Conservation (phyloP, 2,329 filamentous ascomycete species). For the Chalaropsis ovoidea region DNA sequence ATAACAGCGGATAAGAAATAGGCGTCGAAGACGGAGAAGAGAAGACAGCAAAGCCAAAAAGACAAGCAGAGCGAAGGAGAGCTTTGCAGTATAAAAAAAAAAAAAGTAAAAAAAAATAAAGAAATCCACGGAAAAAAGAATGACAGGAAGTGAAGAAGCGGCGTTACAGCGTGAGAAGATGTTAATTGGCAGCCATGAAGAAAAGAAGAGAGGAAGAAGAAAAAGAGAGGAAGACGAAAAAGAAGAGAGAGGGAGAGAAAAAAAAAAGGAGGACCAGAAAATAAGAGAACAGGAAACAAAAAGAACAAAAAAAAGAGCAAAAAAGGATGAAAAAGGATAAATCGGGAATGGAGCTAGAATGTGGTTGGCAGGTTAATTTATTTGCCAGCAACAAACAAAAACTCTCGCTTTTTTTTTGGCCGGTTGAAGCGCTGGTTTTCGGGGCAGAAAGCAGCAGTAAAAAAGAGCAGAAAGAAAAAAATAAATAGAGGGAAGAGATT, state of each 20-base stretch:
- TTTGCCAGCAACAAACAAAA: conserved; percentile 6
- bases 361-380: conserved; percentile 10
- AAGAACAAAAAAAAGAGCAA: conserved; percentile 5
- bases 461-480: too few relatives aligned
- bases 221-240: neutral
- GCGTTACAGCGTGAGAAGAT: conserved; percentile 9
- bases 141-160: conserved; percentile 17
- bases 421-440: too few relatives aligned
- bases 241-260: neutral
- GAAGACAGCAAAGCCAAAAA: conserved; percentile 3
- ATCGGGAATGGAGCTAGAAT: conserved; percentile 17
- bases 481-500: too few relatives aligned
- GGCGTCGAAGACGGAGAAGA: neutral
- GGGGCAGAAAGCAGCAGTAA: too few relatives aligned
- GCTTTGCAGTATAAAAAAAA: conserved; percentile 8
- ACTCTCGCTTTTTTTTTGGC: too few relatives aligned
- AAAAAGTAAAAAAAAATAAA: conserved; percentile 18
- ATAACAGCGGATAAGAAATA: neutral
- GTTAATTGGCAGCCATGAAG: conserved; percentile 7
- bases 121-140: conserved; percentile 16
- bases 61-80: conserved; percentile 1
- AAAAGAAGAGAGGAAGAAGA: conserved; percentile 4
- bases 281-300: neutral
- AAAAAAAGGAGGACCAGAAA: conserved; percentile 1
- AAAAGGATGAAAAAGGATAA: conserved; percentile 12